Evolutionary conservation across 108 stramenopile genomes (phyloP), one percentile per base, ranked within the genome.

Genomic region (Stephanodiscus minutulus): DNA sequence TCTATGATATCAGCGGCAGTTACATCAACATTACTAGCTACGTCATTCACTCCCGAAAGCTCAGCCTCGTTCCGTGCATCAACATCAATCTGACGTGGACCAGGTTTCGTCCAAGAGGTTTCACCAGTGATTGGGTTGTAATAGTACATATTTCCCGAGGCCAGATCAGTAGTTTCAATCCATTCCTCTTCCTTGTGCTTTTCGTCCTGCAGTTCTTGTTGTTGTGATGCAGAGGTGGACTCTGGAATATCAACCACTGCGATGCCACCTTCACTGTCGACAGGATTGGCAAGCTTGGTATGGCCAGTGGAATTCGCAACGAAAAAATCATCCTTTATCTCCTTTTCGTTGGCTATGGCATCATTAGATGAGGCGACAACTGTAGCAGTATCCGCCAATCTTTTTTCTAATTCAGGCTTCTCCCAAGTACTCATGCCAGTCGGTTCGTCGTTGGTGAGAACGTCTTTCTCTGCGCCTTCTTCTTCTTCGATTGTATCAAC

Each of bases 351-450:
- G 43, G 43, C 43, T 13, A 15, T 3, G 43, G 15, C 3, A 44
- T 44, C 2, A 44, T 44, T 15, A 44, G 43, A 44, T 44, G 15
- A 15, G 43, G 43, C 43, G 13, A 44, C 43, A 15, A 44, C 12
- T 44, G 43, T 44, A 17, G 43, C 43, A 44, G 2, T 17, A 44
- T 44, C 43, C 12, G 13, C 13, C 43, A 15, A 0, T 2, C 13
- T 44, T 15, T 15, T 15, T 44, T 44, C 43, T 44, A 44, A 44
- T 44, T 44, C 55, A 18, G 91, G 91, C 49, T 70, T 64, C 43
- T 91, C 74, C 88, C 91, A 91, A 27, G 90, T 75, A 12, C 90
- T 82, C 66, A 89, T 87, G 6, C 89, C 89, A 5, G 79, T 83
- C n/a, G 43, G 3, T 15, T 5, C 31, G 13, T 13, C 2, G 24